Evolutionary conservation across 2,329 filamentous ascomycete species (phyloP).

Genomic region (Fusarium siculi): DNA sequence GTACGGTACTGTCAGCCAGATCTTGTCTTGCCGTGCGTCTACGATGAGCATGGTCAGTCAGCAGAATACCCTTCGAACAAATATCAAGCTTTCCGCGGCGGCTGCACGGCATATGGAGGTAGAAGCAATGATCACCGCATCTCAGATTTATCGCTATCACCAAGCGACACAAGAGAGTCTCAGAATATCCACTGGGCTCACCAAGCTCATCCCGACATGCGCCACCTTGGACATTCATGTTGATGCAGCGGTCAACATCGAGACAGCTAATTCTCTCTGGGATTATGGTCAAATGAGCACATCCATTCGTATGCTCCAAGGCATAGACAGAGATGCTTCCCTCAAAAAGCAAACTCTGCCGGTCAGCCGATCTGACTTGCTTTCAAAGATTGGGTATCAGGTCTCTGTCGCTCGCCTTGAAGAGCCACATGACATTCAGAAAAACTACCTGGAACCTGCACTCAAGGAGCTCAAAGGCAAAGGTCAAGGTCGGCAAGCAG

Average conservation of each 20-base stretch:
- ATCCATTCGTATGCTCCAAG: slow-evolving; percentile 88
- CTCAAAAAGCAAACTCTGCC: slow-evolving; percentile 75
- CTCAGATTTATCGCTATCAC: slow-evolving; percentile 81
- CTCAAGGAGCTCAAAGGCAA: slow-evolving; percentile 81
- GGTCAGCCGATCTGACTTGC: slow-evolving; percentile 79
- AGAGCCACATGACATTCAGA: slow-evolving; percentile 89
- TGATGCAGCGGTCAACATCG: slow-evolving; percentile 80
- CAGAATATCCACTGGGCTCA: slow-evolving; percentile 85
- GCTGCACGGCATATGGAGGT: slow-evolving; percentile 79
- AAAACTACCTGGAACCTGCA: slow-evolving; percentile 85
- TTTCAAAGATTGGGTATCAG: slow-evolving; percentile 89
- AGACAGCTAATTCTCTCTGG: slow-evolving; percentile 92
- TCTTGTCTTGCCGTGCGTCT: slow-evolving; percentile 85
- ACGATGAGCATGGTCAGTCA: slow-evolving; percentile 82
- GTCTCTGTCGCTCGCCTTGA: slow-evolving; percentile 90
- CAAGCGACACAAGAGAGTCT: slow-evolving; percentile 87
- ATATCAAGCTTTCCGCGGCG: slow-evolving; percentile 68
- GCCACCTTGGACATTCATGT: slow-evolving; percentile 77
- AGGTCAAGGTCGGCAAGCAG: slow-evolving; percentile 76
- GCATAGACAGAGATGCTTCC: slow-evolving; percentile 69
- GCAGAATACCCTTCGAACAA: slow-evolving; percentile 70
- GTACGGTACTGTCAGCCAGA: slow-evolving; percentile 80
- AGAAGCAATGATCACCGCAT: slow-evolving; percentile 78
- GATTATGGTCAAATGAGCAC: slow-evolving; percentile 90
- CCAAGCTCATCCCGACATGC: slow-evolving; percentile 77